These are phyloP conservation scores for Cercophora newfieldiana DNA, from an alignment of 495 filamentous ascomycete species.

Conservation along the genomic window DNA sequence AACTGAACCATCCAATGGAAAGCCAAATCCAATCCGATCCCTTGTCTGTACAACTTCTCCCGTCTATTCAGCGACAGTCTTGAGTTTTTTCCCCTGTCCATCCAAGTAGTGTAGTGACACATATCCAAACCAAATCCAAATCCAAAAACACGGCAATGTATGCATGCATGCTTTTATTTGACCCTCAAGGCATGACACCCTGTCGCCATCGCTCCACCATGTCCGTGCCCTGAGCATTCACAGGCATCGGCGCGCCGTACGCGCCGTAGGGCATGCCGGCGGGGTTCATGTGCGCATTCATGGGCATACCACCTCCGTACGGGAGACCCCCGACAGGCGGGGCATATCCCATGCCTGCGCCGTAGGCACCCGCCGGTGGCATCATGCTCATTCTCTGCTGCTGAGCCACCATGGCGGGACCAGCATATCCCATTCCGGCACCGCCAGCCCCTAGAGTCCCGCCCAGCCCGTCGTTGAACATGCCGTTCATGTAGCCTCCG, in stretches of 20 bases:
- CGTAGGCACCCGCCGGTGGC: slow-evolving; percentile 18
- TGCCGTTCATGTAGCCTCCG: slow-evolving; percentile 52
- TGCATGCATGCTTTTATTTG: neutral
- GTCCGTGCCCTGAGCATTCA: slow-evolving; percentile 56
- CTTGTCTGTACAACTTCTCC: neutral
- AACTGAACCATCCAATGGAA: neutral
- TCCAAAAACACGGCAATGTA: neutral
- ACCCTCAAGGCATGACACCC: slow-evolving; percentile 64
- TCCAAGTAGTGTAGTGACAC: neutral
- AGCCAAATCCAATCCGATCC: neutral
- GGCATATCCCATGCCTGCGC: neutral
- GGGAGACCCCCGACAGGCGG: neutral
- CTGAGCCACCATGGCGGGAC: slow-evolving; percentile 12
- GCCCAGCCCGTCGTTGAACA: slow-evolving; percentile 53
- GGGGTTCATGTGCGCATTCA: neutral
- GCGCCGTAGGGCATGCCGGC: neutral
- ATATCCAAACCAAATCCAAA: slow-evolving; percentile 7
- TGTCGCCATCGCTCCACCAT: slow-evolving; percentile 91
- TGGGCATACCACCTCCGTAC: neutral
- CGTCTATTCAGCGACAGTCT: no score
- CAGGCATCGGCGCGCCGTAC: slow-evolving; percentile 35
- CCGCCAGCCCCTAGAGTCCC: slow-evolving; percentile 25
- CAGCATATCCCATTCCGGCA: slow-evolving; percentile 19
- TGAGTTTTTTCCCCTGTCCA: neutral
- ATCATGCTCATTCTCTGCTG: slow-evolving; percentile 16